These are phyloP conservation scores for Flaveria bidentis DNA, from an alignment of 129 eudicot species.

Conservation along the genomic window DNA sequence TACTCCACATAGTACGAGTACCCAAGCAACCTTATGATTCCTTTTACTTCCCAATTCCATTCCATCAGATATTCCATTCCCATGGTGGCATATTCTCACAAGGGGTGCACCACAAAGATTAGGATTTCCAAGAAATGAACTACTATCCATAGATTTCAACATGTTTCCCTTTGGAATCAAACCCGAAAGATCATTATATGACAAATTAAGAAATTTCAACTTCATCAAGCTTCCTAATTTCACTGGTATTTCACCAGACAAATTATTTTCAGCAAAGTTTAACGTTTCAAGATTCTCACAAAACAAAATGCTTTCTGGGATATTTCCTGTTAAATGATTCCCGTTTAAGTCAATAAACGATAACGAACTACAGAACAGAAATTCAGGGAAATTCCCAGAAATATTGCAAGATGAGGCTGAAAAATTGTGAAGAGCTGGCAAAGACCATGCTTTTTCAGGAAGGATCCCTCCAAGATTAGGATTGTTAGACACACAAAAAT, in stretches of 20 bases:
- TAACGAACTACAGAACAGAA: slow-evolving; percentile 55
- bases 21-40: slow-evolving; percentile 81
- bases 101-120: slow-evolving; percentile 82
- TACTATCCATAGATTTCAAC: slow-evolving; percentile 57
- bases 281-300: slow-evolving; percentile 55
- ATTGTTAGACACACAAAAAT: slow-evolving; percentile 78
- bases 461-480: slow-evolving; percentile 67
- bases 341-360: slow-evolving; percentile 52
- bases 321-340: slow-evolving; percentile 56
- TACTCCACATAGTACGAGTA: slow-evolving; percentile 64
- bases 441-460: slow-evolving; percentile 64
- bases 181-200: slow-evolving; percentile 82
- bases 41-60: slow-evolving; percentile 55
- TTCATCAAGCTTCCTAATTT: slow-evolving; percentile 52
- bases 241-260: slow-evolving; percentile 57
- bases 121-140: slow-evolving; percentile 80
- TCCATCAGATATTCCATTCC: slow-evolving; percentile 46
- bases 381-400: slow-evolving; percentile 68
- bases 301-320: slow-evolving; percentile 58
- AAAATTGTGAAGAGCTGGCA: slow-evolving; percentile 64
- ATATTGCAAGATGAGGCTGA: slow-evolving; percentile 78
- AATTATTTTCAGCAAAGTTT: slow-evolving; percentile 59
- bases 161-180: slow-evolving; percentile 53
- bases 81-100: slow-evolving; percentile 48
- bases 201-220: slow-evolving; percentile 60